Evolutionary conservation across 148 eudicot genomes (phyloP).

Genomic region (Selenicereus undatus): DNA sequence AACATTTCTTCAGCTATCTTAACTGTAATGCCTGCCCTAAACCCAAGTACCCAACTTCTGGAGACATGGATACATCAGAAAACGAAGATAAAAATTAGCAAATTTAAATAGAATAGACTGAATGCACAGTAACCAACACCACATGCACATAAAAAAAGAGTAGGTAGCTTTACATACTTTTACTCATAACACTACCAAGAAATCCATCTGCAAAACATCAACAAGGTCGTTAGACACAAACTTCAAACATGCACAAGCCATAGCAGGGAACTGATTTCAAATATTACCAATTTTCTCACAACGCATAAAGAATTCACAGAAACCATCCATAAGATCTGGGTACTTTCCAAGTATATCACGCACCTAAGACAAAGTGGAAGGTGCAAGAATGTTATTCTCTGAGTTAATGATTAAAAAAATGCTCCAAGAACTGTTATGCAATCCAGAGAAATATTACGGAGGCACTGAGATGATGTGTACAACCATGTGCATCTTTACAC

Average conservation of each 20-base stretch:
- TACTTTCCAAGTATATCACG: constrained; percentile 82
- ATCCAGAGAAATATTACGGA: not conserved
- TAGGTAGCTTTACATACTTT: constrained; percentile 54
- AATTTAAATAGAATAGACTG: not conserved
- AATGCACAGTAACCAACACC: not conserved
- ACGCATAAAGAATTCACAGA: constrained; percentile 74
- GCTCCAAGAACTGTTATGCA: not conserved
- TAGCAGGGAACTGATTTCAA: not conserved
- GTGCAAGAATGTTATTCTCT: not conserved
- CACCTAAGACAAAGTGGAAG: constrained; percentile 44
- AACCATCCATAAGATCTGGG: constrained; percentile 92
- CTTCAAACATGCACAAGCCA: not conserved
- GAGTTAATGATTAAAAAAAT: not conserved
- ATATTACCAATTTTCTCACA: constrained; percentile 76
- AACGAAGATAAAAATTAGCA: not conserved
- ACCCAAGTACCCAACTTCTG: not conserved
- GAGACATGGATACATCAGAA: not conserved
- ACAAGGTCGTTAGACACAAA: constrained; percentile 15
- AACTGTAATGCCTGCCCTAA: not conserved
- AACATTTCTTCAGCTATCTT: constrained; percentile 1
- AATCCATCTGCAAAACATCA: constrained; percentile 70
- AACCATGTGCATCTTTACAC: constrained; percentile 1
- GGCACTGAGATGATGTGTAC: not conserved
- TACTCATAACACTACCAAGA: constrained; percentile 85
- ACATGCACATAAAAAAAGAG: not conserved